Evolutionary conservation across 805 yeast species (phyloP).

Genomic region (Schwanniomyces pseudopolymorphus): DNA sequence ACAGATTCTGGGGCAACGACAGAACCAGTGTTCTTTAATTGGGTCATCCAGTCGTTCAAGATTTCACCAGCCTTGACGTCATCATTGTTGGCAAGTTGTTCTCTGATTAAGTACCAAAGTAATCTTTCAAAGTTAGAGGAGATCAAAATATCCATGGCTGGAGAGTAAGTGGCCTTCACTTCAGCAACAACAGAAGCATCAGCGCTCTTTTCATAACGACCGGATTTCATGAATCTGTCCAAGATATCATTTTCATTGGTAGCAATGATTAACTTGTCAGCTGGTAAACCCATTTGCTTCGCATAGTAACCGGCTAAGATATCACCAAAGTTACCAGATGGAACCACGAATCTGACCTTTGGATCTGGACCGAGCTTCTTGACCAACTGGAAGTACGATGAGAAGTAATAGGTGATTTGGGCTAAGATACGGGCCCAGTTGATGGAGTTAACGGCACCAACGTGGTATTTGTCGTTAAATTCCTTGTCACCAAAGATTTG

Average conservation of each 20-base stretch:
- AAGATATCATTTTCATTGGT: slow-evolving; percentile 95
- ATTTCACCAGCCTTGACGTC: slow-evolving; percentile 70
- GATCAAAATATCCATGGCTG: slow-evolving; percentile 97
- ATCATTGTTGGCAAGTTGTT: slow-evolving; percentile 53
- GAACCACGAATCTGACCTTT: slow-evolving; percentile 83
- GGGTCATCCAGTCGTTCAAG: slow-evolving; percentile 73
- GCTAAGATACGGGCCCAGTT: slow-evolving; percentile 99
- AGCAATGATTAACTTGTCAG: slow-evolving; percentile 83
- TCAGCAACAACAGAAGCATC: slow-evolving; percentile 40
- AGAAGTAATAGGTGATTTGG: slow-evolving; percentile 95
- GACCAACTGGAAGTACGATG: slow-evolving; percentile 76
- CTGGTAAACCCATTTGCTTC: slow-evolving; percentile 91
- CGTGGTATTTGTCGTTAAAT: slow-evolving; percentile 85
- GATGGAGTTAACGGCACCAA: slow-evolving; percentile 97
- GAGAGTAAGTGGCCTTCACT: slow-evolving; percentile 88
- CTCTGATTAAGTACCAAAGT: slow-evolving; percentile 88
- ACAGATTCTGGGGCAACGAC: slow-evolving; percentile 69
- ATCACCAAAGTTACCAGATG: slow-evolving; percentile 98
- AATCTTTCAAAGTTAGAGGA: slow-evolving; percentile 96
- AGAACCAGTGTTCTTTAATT: slow-evolving; percentile 73
- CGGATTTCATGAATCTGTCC: slow-evolving; percentile 86
- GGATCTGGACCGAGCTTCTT: slow-evolving; percentile 27
- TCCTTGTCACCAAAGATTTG: slow-evolving; percentile 85
- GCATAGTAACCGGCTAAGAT: slow-evolving; percentile 96
- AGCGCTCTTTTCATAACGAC: slow-evolving; percentile 73